Evolutionary conservation across 305 asterid species (phyloP), one percentile per base, ranked within the genome.

Genomic region (Andrographis paniculata): DNA sequence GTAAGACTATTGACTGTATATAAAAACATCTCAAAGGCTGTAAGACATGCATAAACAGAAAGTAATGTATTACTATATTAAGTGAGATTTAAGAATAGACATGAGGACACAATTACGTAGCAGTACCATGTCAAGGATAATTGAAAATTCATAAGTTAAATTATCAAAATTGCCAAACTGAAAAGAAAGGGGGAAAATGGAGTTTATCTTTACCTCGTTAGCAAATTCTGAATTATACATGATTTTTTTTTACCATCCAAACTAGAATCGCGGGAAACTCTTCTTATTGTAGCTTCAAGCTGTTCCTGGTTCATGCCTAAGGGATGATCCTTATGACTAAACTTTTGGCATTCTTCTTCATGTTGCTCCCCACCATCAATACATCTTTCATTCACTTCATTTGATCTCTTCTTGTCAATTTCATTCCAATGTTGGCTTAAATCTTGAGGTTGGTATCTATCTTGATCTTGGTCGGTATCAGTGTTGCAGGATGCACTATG

Each of bases 191-290:
- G 33, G 13, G 17, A 37, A 48, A 20, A 28, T n/a, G 21, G 33
- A 39, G 47, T 45, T 39, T 23, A 18, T 30, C 55, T 33, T 69
- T 73, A 79, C 97, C 97, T 87, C 87, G 68, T 75, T 46, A 75
- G 66, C 64, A 87, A 62, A 75, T 71, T 77, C 75, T 84, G 95
- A 45, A 78, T 73, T 43, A 87, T 55, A 53, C 61, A 59, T 14
- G 94, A 68, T 61, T 81, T 81, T 63, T 69, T 65, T 52, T 62
- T 68, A 49, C 66, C 48, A 63, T 77, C 92, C 69, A 87, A 60
- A 64, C 69, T 66, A 16, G 85, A 54, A 64, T 87, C 95, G 51
- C 92, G 70, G 22, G 92, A 80, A 39, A 87, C 79, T 74, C 75
- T 74, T 71, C 76, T 73, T 63, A 84, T 77, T 48, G 83, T 67